These are phyloP conservation scores for Magnaporthiopsis poae DNA, from an alignment of 2,329 filamentous ascomycete species.

Conservation along the genomic window DNA sequence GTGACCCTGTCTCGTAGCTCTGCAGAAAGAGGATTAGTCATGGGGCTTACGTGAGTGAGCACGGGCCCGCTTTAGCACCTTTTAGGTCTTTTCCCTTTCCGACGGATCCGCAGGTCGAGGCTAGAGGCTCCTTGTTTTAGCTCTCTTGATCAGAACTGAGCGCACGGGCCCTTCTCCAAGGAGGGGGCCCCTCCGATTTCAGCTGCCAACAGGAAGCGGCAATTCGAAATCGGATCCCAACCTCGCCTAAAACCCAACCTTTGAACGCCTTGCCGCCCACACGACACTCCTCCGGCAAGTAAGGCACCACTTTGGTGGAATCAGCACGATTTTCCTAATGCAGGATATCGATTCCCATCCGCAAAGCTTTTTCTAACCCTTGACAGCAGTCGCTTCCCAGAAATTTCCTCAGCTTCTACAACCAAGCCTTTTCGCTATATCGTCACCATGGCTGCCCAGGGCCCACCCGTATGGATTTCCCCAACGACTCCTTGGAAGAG, in stretches of 20 bases:
- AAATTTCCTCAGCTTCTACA: neutral
- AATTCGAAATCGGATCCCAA: neutral
- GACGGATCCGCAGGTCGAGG: too few species aligned
- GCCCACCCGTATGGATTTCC: slow-evolving; percentile 9
- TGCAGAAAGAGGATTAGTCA: too few species aligned
- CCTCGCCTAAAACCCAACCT: neutral
- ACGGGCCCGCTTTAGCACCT: too few species aligned
- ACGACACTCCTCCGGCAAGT: neutral
- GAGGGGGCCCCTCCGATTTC: neutral
- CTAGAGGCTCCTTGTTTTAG: too few species aligned
- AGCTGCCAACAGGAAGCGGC: neutral
- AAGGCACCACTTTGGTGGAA: neutral
- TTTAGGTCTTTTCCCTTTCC: too few species aligned
- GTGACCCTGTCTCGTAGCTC: neutral
- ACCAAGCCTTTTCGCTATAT: neutral
- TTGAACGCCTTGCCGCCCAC: neutral
- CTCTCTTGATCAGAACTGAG: neutral
- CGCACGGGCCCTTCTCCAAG: neutral
- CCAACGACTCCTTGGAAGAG: neutral
- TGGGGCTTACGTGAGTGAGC: too few species aligned
- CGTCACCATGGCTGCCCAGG: slow-evolving; percentile 10
- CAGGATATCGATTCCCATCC: neutral
- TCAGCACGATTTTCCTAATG: neutral
- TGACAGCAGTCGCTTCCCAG: neutral
- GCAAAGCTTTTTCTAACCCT: neutral